phyloP scores from a whole-genome alignment of 495 filamentous ascomycete genomes.

The Patellaria atrata region DNA sequence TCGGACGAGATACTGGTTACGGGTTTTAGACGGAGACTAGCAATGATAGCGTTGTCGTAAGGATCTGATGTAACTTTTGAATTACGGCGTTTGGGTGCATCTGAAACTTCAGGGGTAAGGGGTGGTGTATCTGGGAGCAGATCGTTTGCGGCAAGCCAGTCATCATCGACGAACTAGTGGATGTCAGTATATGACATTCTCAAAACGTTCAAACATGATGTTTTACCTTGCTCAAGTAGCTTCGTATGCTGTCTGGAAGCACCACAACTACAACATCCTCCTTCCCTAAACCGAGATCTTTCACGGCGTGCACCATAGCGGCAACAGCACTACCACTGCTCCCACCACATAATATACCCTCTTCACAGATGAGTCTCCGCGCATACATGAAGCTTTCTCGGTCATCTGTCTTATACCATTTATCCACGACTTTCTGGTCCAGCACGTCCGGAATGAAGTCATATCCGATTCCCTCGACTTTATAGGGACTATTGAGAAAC shows the following conservation, averaged over 20 bases:
- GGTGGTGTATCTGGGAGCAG: constrained; percentile 51
- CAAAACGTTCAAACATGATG: no score
- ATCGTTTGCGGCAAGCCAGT: constrained; percentile 93
- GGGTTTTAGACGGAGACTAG: constrained; percentile 73
- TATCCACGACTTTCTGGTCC: constrained; percentile 65
- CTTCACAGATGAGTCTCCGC: constrained; percentile 79
- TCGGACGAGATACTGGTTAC: constrained; percentile 64
- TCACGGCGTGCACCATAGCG: constrained; percentile 63
- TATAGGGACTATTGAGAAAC: constrained; percentile 71
- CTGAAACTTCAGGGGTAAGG: constrained; percentile 24
- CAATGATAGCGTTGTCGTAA: constrained; percentile 60
- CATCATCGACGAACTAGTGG: constrained; percentile 74
- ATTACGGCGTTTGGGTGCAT: constrained; percentile 6
- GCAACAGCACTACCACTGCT: constrained; percentile 88
- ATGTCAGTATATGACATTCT: constrained; percentile 6
- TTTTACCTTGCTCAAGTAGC: constrained; percentile 88
- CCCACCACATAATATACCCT: constrained; percentile 87
- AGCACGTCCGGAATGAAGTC: constrained; percentile 95
- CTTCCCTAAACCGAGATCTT: constrained; percentile 58
- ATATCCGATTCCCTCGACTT: constrained; percentile 97
- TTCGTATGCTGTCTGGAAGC: constrained; percentile 87
- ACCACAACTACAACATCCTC: constrained; percentile 80
- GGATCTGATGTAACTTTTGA: constrained; percentile 33
- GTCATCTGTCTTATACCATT: constrained; percentile 97
- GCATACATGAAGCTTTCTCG: constrained; percentile 81